Conservation (phyloP, 1,284 basidiomycete genomes). For the Bjerkandera adusta region DNA sequence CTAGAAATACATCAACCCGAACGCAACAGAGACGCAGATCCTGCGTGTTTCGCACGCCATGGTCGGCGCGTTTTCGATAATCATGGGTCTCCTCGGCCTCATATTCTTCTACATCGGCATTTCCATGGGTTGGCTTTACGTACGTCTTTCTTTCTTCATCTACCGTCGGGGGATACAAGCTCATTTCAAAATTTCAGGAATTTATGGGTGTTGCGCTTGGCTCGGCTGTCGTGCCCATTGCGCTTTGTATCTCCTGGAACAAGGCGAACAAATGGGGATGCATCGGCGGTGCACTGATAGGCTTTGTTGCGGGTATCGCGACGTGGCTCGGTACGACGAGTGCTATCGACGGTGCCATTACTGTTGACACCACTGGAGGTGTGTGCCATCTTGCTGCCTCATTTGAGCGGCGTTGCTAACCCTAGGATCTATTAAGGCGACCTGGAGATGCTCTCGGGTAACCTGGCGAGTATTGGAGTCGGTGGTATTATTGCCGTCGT, state of each 20-base stretch:
- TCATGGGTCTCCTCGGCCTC: constrained; percentile 80
- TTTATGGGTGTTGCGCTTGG: constrained; percentile 87
- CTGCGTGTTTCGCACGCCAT: constrained; percentile 48
- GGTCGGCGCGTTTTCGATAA: constrained; percentile 76
- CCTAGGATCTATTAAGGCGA: too few relatives aligned
- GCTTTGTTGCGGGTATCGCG: constrained; percentile 70
- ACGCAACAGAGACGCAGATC: constrained; percentile 57
- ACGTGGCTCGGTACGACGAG: constrained; percentile 87
- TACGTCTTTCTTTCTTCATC: constrained; percentile 35
- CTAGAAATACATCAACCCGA: constrained; percentile 55
- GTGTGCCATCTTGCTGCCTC: too few relatives aligned
- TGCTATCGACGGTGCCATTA: constrained; percentile 60
- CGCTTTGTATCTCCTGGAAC: constrained; percentile 77
- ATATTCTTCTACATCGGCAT: constrained; percentile 91
- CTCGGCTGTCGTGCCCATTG: constrained; percentile 85
- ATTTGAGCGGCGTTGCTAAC: too few relatives aligned
- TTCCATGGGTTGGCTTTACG: constrained; percentile 87
- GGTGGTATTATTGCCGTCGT: constrained; percentile 75
- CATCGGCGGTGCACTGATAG: constrained; percentile 67
- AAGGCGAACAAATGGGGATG: constrained; percentile 85
- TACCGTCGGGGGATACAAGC: too few relatives aligned
- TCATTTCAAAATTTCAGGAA: constrained; percentile 40
- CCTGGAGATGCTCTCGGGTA: constrained; percentile 85
- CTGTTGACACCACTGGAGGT: too few relatives aligned
- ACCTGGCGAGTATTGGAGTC: constrained; percentile 81